phyloP scores from a whole-genome alignment of 228 moss, liverwort and hornwort species.

The Sphagnum fallax region DNA sequence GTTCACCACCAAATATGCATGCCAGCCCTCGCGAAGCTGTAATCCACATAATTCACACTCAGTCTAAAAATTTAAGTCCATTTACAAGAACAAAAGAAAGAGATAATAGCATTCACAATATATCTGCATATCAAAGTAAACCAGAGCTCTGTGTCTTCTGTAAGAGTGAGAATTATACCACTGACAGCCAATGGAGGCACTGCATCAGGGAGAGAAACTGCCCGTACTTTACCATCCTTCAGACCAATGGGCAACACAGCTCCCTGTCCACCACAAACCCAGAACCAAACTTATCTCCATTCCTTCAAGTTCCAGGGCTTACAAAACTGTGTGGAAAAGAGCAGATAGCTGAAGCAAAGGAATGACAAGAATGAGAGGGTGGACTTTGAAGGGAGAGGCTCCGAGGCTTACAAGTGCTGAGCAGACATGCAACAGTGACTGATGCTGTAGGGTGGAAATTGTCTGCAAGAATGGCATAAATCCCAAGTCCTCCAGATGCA shows the following conservation, averaged over 20 bases:
- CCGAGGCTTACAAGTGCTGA: constrained; percentile 44
- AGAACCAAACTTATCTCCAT: not conserved
- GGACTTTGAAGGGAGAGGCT: too few relatives aligned
- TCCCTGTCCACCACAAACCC: constrained; percentile 42
- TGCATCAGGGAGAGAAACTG: constrained; percentile 72
- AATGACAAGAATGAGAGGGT: too few relatives aligned
- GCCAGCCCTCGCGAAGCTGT: constrained; percentile 95
- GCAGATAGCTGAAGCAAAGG: too few relatives aligned
- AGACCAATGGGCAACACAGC: constrained; percentile 56
- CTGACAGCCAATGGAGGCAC: constrained; percentile 88
- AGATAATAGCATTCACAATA: not conserved
- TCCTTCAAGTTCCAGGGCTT: too few relatives aligned
- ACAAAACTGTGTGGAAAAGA: too few relatives aligned
- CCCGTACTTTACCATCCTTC: constrained; percentile 76
- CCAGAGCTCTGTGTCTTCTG: not conserved
- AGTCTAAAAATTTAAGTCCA: not conserved
- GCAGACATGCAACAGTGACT: constrained; percentile 55
- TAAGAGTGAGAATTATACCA: constrained; percentile 37
- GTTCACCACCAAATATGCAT: constrained; percentile 88
- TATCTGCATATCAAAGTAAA: not conserved
- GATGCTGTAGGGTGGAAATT: constrained; percentile 23
- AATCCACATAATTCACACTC: not conserved
- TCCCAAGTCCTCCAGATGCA: constrained; percentile 66
- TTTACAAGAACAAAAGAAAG: not conserved
- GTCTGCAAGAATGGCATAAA: constrained; percentile 41